Conservation (phyloP, 2,329 filamentous ascomycete species). For the Trichothecium roseum region DNA sequence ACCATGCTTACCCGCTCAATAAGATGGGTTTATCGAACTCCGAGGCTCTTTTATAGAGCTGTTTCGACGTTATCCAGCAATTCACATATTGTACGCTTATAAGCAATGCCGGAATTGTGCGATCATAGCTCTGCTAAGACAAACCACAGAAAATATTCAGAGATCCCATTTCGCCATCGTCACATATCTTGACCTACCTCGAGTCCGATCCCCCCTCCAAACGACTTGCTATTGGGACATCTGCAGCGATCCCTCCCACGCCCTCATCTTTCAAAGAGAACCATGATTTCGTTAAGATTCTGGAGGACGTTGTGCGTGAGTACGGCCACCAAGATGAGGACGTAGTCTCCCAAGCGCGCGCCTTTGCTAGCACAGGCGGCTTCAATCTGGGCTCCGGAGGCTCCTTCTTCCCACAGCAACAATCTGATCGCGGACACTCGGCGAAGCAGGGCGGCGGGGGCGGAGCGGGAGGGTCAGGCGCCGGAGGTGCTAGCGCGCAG, state of each 20-base stretch:
- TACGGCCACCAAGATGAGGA: slow-evolving; percentile 47
- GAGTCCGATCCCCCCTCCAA: slow-evolving; percentile 43
- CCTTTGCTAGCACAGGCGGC: slow-evolving; percentile 48
- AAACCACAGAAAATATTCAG: slow-evolving; percentile 45
- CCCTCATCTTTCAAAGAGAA: slow-evolving; percentile 51
- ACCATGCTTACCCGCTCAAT: slow-evolving; percentile 15
- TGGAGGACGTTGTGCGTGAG: slow-evolving; percentile 44
- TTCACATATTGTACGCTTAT: slow-evolving; percentile 37
- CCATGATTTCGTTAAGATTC: slow-evolving; percentile 44
- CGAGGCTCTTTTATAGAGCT: slow-evolving; percentile 14
- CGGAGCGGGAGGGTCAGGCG: slow-evolving; percentile 32
- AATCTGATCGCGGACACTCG: slow-evolving; percentile 24
- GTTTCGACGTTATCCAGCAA: slow-evolving; percentile 41
- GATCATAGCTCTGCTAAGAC: too few species aligned
- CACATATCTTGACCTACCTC: slow-evolving; percentile 49
- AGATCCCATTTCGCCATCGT: slow-evolving; percentile 29
- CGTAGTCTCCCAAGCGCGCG: slow-evolving; percentile 45
- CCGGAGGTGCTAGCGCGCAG: slow-evolving; percentile 46
- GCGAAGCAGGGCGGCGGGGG: slow-evolving; percentile 25
- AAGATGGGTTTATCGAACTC: slow-evolving; percentile 12
- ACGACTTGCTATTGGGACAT: slow-evolving; percentile 47
- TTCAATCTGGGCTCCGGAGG: slow-evolving; percentile 41
- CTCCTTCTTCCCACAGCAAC: slow-evolving; percentile 35
- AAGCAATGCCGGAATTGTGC: neutral
- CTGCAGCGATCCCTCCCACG: slow-evolving; percentile 48